Percentiles rank a stretch among this genome's conserved stretches.
Evolutionary conservation across 1,284 basidiomycete genomes (phyloP).

Genomic region (Puccinia novopanici): DNA sequence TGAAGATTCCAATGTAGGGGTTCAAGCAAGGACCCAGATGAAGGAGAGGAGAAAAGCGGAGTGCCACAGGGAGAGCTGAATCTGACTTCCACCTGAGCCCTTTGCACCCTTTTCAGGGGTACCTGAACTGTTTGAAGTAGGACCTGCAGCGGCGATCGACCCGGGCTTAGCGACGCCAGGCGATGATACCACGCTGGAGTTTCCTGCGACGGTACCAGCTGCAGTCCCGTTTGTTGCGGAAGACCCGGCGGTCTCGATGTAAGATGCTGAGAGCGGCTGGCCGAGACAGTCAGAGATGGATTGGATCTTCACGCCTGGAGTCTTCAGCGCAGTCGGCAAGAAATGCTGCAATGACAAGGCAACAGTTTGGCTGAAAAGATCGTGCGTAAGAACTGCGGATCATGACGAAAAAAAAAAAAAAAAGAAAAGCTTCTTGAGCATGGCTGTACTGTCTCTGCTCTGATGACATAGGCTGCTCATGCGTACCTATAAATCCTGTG

Average conservation of each 20-base stretch:
- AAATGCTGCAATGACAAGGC: conserved; percentile 57
- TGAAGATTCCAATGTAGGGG: no score
- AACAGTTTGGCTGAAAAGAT: conserved; percentile 58
- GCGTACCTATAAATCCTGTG: conserved; percentile 18
- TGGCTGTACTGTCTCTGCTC: neutral
- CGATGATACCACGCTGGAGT: neutral
- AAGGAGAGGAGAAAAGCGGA: no score
- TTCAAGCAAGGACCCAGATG: no score
- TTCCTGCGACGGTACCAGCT: neutral
- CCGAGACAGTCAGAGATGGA: conserved; percentile 38
- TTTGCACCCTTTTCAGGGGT: no score
- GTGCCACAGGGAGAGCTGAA: no score
- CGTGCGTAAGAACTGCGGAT: conserved; percentile 65
- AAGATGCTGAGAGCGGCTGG: conserved; percentile 8
- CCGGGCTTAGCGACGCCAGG: neutral
- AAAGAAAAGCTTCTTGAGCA: conserved; percentile 56
- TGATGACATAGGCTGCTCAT: conserved; percentile 53
- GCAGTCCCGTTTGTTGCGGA: neutral
- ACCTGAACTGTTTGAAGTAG: no score
- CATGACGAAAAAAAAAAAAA: conserved; percentile 52
- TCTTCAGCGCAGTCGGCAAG: conserved; percentile 55
- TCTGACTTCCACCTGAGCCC: no score
- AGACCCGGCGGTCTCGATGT: conserved; percentile 23
- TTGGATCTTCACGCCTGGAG: conserved; percentile 23
- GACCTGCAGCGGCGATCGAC: neutral